phyloP scores from a whole-genome alignment of 352 stramenopile genomes.

The Globisporangium nagaii region DNA sequence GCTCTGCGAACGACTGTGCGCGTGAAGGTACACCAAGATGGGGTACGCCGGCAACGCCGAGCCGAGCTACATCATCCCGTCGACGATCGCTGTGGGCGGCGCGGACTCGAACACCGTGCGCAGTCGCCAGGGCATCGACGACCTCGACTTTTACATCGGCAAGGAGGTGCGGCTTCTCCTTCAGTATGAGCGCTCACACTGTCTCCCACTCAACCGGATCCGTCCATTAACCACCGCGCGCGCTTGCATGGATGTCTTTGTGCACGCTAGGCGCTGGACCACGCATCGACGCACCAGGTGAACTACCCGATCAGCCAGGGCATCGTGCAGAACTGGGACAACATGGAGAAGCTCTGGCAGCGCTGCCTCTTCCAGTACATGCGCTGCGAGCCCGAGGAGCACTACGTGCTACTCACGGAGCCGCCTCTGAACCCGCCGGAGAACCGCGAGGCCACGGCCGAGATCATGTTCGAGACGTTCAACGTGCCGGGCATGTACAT shows the following conservation, averaged over 20 bases:
- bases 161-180: slow-evolving; percentile 61
- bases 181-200: not conserved
- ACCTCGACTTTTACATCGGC: slow-evolving; percentile 96
- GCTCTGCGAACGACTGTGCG: not conserved
- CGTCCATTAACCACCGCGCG: too few species aligned
- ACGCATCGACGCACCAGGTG: slow-evolving; percentile 89
- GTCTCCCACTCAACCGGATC: not conserved
- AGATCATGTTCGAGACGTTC: slow-evolving; percentile 98
- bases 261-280: slow-evolving; percentile 51
- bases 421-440: slow-evolving; percentile 92
- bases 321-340: slow-evolving; percentile 94
- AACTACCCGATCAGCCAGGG: slow-evolving; percentile 88
- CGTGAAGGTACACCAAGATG: slow-evolving; percentile 93
- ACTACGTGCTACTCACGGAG: slow-evolving; percentile 91
- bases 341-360: slow-evolving; percentile 95
- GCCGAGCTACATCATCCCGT: slow-evolving; percentile 95
- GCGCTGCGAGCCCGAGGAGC: slow-evolving; percentile 91
- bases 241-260: not conserved
- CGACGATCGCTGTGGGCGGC: slow-evolving; percentile 84
- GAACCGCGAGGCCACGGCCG: slow-evolving; percentile 93
- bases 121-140: slow-evolving; percentile 88
- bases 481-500: slow-evolving; percentile 95
- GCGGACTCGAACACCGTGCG: slow-evolving; percentile 64
- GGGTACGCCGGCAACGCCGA: slow-evolving; percentile 93
- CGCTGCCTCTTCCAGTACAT: slow-evolving; percentile 92